Percentiles rank a stretch among this genome's conserved stretches.
phyloP scores from a whole-genome alignment of 1,139 yeast species.

The Kodamaea alishanica region DNA sequence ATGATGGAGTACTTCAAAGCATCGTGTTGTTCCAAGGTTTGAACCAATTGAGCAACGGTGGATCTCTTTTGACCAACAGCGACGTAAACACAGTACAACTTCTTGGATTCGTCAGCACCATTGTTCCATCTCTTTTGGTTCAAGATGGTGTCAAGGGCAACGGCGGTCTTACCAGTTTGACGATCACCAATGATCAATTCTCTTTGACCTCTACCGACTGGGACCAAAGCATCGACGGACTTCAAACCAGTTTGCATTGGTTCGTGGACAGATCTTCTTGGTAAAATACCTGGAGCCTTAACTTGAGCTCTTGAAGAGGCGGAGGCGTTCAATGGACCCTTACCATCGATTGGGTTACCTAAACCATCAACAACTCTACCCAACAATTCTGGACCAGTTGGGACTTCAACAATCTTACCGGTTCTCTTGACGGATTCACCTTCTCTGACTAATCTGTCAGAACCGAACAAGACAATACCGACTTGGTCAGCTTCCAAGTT shows the following conservation, averaged over 20 bases:
- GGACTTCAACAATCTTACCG: constrained; percentile 98
- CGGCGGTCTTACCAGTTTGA: constrained; percentile 99
- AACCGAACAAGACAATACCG: constrained; percentile 99
- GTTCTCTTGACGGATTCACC: constrained; percentile 99
- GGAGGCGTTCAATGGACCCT: constrained; percentile 93
- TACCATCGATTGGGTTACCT: constrained; percentile 99
- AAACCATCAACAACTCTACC: constrained; percentile 99
- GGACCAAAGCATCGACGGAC: constrained; percentile 98
- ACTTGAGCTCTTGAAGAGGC: constrained; percentile 93
- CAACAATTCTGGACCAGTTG: constrained; percentile 96
- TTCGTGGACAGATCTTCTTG: constrained; percentile 97
- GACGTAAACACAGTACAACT: constrained; percentile 99
- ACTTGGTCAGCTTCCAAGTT: constrained; percentile 99
- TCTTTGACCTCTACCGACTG: constrained; percentile 99
- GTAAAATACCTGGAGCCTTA: constrained; percentile 99
- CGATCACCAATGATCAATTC: constrained; percentile 99
- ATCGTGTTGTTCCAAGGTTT: constrained; percentile 97
- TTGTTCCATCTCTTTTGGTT: constrained; percentile 99
- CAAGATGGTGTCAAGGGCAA: constrained; percentile 95
- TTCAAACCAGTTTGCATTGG: constrained; percentile 99
- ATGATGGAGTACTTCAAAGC: constrained; percentile 97
- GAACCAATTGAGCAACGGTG: constrained; percentile 98
- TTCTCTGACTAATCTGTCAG: constrained; percentile 97
- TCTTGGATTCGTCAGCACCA: constrained; percentile 92
- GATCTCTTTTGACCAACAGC: constrained; percentile 99